Base-by-base conservation (phyloP, 2,329 filamentous ascomycete species). In the Colletotrichum viniferum region DNA sequence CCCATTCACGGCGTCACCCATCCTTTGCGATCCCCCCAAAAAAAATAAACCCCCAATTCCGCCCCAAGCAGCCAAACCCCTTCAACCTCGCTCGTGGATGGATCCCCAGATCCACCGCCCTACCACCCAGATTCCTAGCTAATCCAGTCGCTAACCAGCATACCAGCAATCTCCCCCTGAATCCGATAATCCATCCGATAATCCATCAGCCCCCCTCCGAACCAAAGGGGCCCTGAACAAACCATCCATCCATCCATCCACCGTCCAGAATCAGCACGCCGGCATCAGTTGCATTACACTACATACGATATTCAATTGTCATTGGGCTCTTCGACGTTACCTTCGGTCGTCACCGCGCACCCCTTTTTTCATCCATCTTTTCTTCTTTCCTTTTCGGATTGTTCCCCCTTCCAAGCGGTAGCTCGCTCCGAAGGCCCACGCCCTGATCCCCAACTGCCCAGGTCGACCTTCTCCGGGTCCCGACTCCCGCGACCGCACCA, bases 131-230 rank as follows among this genome's bases (percentile, higher is more conserved):
- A 73, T 73, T 60, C 69, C 73, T 68, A 73, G 73, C 63, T 65
- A 75, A 64, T 64, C 34, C 63, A 69, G 63, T 69, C 69, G 63
- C 56, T 75, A 38, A 58, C 56, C 69, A 68, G 73, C 69, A 73
- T 66, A 68, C 69, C 58, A 75, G 71, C 71, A 75, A 75, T 75
- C 63, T 75, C 73, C 73, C 73, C 73, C 73, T 75, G 73, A 75
- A 75, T 73, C 71, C 69, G 69, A 71, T 30, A 73, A 75, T 62
- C 67, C 67, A 63, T 65, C 69, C 32, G 69, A 73, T 73, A 75
- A 48, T 69, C 69, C 48, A 73, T 64, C 34, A 43, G 38, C 43
- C 34, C 43, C 69, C 62, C 56, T 61, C 55, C 62, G 26, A 28
- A 66, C 61, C 60, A 56, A 60, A 67, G 48, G 43, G 64, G 48